A percentile compares a stretch with the other conserved stretches of the same genome.
These are phyloP conservation scores for Arabidopsis thaliana DNA, from an alignment of 345 rosid genomes.

Conservation along the genomic window TAIR10.1 NC_003074.8:21988501-21989000, in stretches of 20 bases:
- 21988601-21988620: constrained; percentile 53
- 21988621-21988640: constrained; percentile 48
- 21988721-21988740: constrained; percentile 51
- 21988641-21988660: constrained; percentile 55
- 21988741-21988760: constrained; percentile 52
- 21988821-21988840: constrained; percentile 52
- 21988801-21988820: constrained; percentile 37
- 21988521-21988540: constrained; percentile 43
- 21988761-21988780: constrained; percentile 54
- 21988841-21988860: constrained; percentile 51
- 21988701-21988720: constrained; percentile 50
- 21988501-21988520: constrained; percentile 58
- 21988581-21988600: constrained; percentile 48
- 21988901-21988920: constrained; percentile 61
- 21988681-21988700: constrained; percentile 50
- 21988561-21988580: constrained; percentile 45
- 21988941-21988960: constrained; percentile 42
- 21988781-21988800: constrained; percentile 53
- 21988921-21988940: constrained; percentile 47
- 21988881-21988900: constrained; percentile 44
- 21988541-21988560: constrained; percentile 63
- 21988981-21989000: constrained; percentile 47
- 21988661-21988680: constrained; percentile 52
- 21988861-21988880: constrained; percentile 52
- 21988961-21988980: constrained; percentile 57